These are phyloP conservation scores for Cyclotella atomus DNA, from an alignment of 108 stramenopile genomes.

Conservation along the genomic window DNA sequence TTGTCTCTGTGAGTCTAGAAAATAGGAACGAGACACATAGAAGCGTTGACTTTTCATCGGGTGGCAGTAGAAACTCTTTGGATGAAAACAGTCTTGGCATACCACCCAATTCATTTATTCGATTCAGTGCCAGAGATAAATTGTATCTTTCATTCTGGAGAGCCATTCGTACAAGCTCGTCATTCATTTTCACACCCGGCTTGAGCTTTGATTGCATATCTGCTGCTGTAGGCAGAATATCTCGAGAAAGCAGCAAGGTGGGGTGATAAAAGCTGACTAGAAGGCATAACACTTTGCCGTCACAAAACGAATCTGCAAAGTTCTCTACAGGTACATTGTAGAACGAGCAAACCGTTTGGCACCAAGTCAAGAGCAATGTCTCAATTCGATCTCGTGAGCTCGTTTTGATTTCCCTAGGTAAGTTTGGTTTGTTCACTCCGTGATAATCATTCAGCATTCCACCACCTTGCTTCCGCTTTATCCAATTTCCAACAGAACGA, in stretches of 20 bases:
- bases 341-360: slow-evolving; percentile 75
- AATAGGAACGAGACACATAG: slow-evolving; percentile 83
- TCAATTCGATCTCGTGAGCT: slow-evolving; percentile 47
- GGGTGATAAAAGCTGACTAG: slow-evolving; percentile 95
- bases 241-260: slow-evolving; percentile 50
- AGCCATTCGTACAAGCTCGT: slow-evolving; percentile 32
- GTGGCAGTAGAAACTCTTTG: slow-evolving; percentile 66
- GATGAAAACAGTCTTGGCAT: slow-evolving; percentile 83
- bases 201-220: slow-evolving; percentile 14
- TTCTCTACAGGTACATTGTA: slow-evolving; percentile 73
- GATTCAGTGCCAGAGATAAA: slow-evolving; percentile 53
- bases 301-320: slow-evolving; percentile 84
- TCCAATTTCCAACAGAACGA: slow-evolving; percentile 48
- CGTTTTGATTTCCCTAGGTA: slow-evolving; percentile 8
- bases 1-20: slow-evolving; percentile 88
- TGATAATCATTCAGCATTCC: not conserved
- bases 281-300: slow-evolving; percentile 86
- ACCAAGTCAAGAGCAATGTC: slow-evolving; percentile 82
- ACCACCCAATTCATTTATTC: slow-evolving; percentile 81
- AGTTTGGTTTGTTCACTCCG: not conserved
- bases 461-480: not conserved
- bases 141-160: slow-evolving; percentile 71
- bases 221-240: slow-evolving; percentile 58
- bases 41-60: slow-evolving; percentile 85
- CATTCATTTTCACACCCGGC: slow-evolving; percentile 7